phyloP scores from a whole-genome alignment of 108 stramenopile genomes.

The Aureococcus anophagefferens region DNA sequence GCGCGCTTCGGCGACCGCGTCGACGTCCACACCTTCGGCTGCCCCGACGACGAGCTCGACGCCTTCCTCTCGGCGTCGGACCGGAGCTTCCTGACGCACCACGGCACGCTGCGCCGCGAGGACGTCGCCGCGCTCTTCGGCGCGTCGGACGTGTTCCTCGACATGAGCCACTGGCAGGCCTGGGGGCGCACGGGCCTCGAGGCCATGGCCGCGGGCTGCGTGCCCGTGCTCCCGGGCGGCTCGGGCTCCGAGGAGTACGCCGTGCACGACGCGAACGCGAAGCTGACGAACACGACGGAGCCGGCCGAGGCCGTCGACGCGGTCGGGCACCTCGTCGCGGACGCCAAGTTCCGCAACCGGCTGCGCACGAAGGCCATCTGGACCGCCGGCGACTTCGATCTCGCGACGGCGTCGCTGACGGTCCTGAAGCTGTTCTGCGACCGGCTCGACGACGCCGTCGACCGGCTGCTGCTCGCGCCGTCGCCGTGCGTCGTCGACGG shows the following conservation, averaged over 20 bases:
- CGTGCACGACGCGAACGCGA: not conserved
- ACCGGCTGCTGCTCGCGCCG: no score
- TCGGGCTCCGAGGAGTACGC: not conserved
- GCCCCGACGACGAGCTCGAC: not conserved
- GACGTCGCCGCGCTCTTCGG: not conserved
- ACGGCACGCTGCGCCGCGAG: not conserved
- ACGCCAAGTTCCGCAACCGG: no score
- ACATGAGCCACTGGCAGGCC: slow-evolving; percentile 1
- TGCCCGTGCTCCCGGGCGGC: not conserved
- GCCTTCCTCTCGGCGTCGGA: not conserved
- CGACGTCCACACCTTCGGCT: not conserved
- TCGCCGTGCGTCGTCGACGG: no score
- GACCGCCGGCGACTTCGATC: no score
- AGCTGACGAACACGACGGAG: not conserved
- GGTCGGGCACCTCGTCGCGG: no score
- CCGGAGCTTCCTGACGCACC: not conserved
- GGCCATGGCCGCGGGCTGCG: not conserved
- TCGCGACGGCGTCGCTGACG: no score
- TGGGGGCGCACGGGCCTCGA: not conserved
- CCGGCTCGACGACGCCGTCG: no score
- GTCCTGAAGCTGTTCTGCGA: no score
- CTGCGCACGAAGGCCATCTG: no score
- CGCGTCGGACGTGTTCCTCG: not conserved
- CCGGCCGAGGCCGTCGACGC: not conserved
- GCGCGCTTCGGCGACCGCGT: not conserved